Base-by-base conservation (phyloP, 768 basidiomycete species). In the Mycena sanguinolenta region DNA sequence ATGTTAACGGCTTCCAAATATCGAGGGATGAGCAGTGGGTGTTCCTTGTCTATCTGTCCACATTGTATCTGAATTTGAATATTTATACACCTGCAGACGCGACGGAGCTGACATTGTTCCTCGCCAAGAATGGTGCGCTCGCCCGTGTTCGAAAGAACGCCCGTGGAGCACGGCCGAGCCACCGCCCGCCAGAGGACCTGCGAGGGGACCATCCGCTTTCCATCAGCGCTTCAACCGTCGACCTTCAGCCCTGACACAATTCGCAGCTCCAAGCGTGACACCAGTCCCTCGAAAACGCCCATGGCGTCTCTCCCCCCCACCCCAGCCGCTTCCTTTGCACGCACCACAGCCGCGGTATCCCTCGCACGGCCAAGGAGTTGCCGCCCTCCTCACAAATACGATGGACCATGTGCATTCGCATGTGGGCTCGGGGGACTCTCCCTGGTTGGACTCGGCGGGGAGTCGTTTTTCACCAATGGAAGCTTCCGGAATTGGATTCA, bases 11-110 rank as follows among this genome's bases (percentile, higher is more conserved):
- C 36, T 1, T 25, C 32, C 0, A 46, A 39, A 1, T 70, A 65
- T 36, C 5, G 32, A 14, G 69, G 69, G 19, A 63, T 70, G 3
- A 32, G 62, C 2, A 57, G 69, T 70, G 32, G 19, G 69, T 60
- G 25, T 23, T 23, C 10, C n/a, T 9, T 50, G 10, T 25, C 3
- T n/a, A 12, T 6, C n/a, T 39, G 23, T 27, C 28, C 46, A 27
- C 27, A 21, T 23, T 16, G 30, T 16, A 21, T 16, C 21, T 58
- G 4, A 21, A 55, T 27, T 2, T 1, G 17, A 60, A 32, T 46
- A n/a, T 44, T 46, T 9, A 60, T n/a, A 25, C 39, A 0, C 7
- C 14, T 14, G 9, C 38, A 69, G 67, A 50, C 16, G 14, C 67
- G 12, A 63, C 67, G 4, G 25, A 25, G 0, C 60, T 69, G 14